Conservation (phyloP, 208 protist genomes). For the Acanthamoeba sp. region DNA sequence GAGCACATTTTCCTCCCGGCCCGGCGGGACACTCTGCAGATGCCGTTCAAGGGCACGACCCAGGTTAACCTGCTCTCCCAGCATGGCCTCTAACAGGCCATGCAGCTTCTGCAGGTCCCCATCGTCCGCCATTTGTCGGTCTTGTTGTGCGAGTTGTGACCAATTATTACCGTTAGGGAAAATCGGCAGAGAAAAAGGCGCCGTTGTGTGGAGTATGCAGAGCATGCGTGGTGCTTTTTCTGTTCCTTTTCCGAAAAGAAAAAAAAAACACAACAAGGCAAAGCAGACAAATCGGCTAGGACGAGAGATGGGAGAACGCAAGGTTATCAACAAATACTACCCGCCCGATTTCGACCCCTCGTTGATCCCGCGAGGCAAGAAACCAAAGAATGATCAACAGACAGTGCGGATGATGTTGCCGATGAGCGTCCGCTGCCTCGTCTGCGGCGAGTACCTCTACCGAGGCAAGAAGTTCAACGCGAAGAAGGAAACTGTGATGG, state of each 20-base stretch:
- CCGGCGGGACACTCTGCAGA: not conserved
- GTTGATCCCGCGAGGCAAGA: slow-evolving; percentile 28
- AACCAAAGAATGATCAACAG: slow-evolving; percentile 74
- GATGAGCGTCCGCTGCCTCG: slow-evolving; percentile 90
- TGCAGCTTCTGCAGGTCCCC: slow-evolving; percentile 9
- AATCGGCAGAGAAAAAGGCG: too few relatives aligned
- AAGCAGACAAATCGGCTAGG: not conserved
- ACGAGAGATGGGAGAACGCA: slow-evolving; percentile 65
- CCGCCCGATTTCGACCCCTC: slow-evolving; percentile 77
- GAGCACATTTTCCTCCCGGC: not conserved
- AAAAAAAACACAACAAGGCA: not conserved
- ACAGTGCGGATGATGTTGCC: slow-evolving; percentile 91
- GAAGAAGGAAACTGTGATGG: slow-evolving; percentile 89
- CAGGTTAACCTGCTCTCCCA: not conserved
- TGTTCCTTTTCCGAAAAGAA: not conserved
- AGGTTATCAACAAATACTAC: slow-evolving; percentile 78
- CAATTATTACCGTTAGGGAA: too few relatives aligned
- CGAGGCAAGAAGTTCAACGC: slow-evolving; percentile 91
- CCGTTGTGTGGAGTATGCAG: too few relatives aligned
- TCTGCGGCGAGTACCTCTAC: slow-evolving; percentile 90
- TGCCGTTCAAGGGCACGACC: not conserved
- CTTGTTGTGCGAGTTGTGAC: too few relatives aligned
- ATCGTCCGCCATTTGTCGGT: not conserved
- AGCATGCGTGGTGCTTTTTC: too few relatives aligned
- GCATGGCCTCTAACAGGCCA: slow-evolving; percentile 23